Percentiles rank a stretch among this genome's conserved stretches.
Conservation (phyloP, 768 basidiomycete genomes). For the Dacryopinax spathularia region DNA sequence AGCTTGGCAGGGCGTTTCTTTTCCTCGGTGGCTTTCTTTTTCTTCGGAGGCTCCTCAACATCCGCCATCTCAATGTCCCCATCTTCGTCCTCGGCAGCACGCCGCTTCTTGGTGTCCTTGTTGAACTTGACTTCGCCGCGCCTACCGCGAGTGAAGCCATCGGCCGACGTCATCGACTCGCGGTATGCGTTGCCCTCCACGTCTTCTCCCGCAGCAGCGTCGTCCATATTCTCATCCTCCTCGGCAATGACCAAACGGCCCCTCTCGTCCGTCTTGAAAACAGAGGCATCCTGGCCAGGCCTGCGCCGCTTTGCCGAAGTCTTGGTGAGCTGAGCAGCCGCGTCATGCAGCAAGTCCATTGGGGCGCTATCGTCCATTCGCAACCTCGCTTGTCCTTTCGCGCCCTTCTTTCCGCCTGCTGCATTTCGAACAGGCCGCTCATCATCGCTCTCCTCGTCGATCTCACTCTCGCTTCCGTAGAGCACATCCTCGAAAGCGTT, state of each 20-base stretch:
- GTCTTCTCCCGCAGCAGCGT: constrained; percentile 33
- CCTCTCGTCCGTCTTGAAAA: constrained; percentile 73
- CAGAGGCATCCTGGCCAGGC: constrained; percentile 72
- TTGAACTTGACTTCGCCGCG: constrained; percentile 86
- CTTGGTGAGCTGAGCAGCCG: constrained; percentile 56
- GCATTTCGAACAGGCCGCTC: constrained; percentile 23
- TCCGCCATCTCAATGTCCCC: constrained; percentile 68
- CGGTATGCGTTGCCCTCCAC: constrained; percentile 64
- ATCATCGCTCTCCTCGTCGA: constrained; percentile 38
- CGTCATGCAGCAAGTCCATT: constrained; percentile 83
- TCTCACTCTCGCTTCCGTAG: constrained; percentile 90
- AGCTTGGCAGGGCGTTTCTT: constrained; percentile 37
- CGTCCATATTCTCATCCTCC: constrained; percentile 26
- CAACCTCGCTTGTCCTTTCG: constrained; percentile 45
- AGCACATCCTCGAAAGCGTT: constrained; percentile 95
- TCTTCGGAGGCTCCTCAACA: constrained; percentile 22
- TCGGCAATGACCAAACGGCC: constrained; percentile 63
- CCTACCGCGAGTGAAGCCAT: constrained; percentile 76
- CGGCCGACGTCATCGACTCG: constrained; percentile 67
- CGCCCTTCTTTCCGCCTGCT: constrained; percentile 25
- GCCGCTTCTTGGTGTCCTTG: constrained; percentile 89
- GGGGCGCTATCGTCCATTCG: constrained; percentile 84
- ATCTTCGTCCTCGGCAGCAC: constrained; percentile 47
- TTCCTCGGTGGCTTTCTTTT: constrained; percentile 35
- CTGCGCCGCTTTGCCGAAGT: constrained; percentile 34